Base-by-base conservation (phyloP, 139 green algal species). In the Chlamydomonas asymmetrica region DNA sequence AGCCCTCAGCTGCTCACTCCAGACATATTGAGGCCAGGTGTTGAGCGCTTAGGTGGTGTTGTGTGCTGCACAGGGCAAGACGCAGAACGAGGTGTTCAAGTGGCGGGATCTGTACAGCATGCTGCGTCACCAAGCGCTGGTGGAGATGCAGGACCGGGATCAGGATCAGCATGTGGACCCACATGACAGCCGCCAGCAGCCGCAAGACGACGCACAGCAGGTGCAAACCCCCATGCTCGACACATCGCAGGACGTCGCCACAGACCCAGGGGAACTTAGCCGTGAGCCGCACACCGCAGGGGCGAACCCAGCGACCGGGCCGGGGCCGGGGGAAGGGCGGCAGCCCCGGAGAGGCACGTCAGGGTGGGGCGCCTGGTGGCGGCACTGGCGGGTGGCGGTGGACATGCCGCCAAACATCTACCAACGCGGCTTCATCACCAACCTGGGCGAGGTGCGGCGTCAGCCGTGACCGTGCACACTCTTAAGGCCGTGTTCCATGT, bases 11-110 rank as follows among this genome's bases (percentile, higher is more conserved):
- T n/a, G n/a, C n/a, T n/a, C n/a, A n/a, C n/a, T n/a, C n/a, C n/a
- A n/a, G n/a, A n/a, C n/a, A n/a, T n/a, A n/a, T n/a, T n/a, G n/a
- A n/a, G n/a, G n/a, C n/a, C n/a, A n/a, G n/a, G n/a, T n/a, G n/a
- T n/a, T 50, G 63, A 23, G 59, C 22, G n/a, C 59, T 37, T 66
- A 10, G 13, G 13, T 23, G 25, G 59, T 27, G n/a, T 22, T 23
- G 13, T 16, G 29, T 22, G 59, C 20, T 66, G 5, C 5, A 1
- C 22, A 70, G 22, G 84, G 84, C 27, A 43, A 74, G n/a, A 89
- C 84, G 9, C 81, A 83, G 48, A 86, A 89, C 52, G 84, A 89
- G 54, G 37, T 48, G 13, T 84, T 79, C 54, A 81, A 82, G 38
- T 81, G 80, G 40, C 35, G 76, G 16, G 66, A 78, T 37, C 48